Percentiles rank a stretch among this genome's conserved stretches.
phyloP scores from a whole-genome alignment of 140 eudicot genomes.

The Bidens hawaiensis region DNA sequence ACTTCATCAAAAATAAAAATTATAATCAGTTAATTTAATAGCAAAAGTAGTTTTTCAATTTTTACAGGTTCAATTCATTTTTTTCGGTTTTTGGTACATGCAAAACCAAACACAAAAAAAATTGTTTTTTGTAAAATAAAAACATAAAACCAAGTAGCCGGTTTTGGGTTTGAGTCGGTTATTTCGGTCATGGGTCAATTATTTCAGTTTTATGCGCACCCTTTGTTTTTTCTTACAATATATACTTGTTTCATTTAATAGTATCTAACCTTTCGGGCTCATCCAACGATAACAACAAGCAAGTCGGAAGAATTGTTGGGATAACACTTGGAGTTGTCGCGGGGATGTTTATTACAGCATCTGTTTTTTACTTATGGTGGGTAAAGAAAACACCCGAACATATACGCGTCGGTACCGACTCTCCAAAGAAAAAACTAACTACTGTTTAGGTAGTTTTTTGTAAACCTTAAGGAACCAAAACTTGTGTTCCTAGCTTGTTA shows the following conservation, averaged over 20 bases:
- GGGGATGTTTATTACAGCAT: slow-evolving; percentile 30
- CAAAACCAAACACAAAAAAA: too few species aligned
- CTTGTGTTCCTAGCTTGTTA: background rate
- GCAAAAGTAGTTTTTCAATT: too few species aligned
- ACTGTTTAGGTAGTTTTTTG: slow-evolving; percentile 9
- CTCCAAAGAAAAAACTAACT: slow-evolving; percentile 39
- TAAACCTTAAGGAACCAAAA: slow-evolving; percentile 7
- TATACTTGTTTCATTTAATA: slow-evolving; percentile 14
- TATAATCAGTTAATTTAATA: too few species aligned
- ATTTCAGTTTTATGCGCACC: too few species aligned
- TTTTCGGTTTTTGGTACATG: too few species aligned
- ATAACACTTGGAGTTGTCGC: slow-evolving; percentile 45
- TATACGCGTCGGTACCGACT: slow-evolving; percentile 30
- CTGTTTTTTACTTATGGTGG: slow-evolving; percentile 56
- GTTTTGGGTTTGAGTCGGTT: too few species aligned
- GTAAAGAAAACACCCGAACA: slow-evolving; percentile 42
- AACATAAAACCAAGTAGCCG: too few species aligned
- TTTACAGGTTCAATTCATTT: too few species aligned
- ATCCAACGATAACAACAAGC: slow-evolving; percentile 35
- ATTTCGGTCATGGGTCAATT: too few species aligned
- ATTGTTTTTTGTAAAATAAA: too few species aligned
- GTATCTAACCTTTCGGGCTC: slow-evolving; percentile 21
- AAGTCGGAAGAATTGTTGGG: slow-evolving; percentile 43
- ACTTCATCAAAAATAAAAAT: too few species aligned
- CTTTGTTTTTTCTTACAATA: background rate